phyloP scores from a whole-genome alignment of 2,329 filamentous ascomycete species.

The Cercospora zeina region DNA sequence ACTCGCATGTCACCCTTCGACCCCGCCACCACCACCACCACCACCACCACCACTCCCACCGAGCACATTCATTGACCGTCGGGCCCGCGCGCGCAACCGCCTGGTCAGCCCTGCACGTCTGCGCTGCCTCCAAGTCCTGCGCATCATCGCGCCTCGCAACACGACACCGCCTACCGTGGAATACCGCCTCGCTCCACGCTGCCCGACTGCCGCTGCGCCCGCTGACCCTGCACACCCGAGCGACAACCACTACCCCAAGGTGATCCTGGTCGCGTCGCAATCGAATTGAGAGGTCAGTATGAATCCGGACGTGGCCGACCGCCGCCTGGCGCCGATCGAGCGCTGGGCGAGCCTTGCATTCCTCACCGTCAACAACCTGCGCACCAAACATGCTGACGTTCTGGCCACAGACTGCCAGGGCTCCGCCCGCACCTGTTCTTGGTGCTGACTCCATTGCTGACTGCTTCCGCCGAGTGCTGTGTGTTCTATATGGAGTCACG shows the following conservation, averaged over 20 bases:
- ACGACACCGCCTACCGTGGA: slow-evolving; percentile 8
- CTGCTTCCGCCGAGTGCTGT: slow-evolving; percentile 7
- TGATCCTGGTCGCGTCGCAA: background rate
- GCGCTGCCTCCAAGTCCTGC: background rate
- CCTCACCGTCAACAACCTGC: slow-evolving; percentile 21
- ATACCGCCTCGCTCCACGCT: background rate
- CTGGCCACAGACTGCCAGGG: slow-evolving; percentile 10
- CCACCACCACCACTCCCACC: background rate
- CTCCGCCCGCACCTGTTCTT: background rate
- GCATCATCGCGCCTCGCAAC: background rate
- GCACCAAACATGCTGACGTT: slow-evolving; percentile 19
- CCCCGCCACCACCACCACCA: background rate
- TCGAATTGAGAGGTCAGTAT: slow-evolving; percentile 8
- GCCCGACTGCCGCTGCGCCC: background rate
- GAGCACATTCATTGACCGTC: slow-evolving; percentile 14
- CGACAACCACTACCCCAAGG: slow-evolving; percentile 6
- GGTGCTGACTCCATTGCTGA: slow-evolving; percentile 3
- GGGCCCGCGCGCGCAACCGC: background rate
- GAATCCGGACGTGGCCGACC: background rate
- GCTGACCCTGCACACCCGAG: background rate
- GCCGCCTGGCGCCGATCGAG: slow-evolving; percentile 4
- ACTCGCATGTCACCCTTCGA: background rate
- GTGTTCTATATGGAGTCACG: slow-evolving; percentile 7
- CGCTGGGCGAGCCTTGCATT: slow-evolving; percentile 23
- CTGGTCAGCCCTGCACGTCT: slow-evolving; percentile 2